Evolutionary conservation across 2,329 filamentous ascomycete genomes (phyloP).

Genomic region (Harringtonia aguacate): DNA sequence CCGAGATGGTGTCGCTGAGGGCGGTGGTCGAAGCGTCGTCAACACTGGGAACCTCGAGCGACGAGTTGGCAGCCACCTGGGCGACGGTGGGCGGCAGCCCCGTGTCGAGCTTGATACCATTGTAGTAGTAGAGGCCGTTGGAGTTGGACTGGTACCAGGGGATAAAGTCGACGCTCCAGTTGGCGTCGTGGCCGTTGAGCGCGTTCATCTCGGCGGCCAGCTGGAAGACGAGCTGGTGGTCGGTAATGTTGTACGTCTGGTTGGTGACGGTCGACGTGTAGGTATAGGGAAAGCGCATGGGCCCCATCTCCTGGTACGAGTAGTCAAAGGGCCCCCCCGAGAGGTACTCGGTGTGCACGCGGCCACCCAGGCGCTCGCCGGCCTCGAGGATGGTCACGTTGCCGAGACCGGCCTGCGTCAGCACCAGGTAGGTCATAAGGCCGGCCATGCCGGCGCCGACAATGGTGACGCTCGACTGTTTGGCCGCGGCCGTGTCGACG

Average conservation of each 20-base stretch:
- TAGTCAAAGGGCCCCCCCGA: conserved; percentile 48
- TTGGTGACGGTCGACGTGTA: conserved; percentile 31
- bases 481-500: conserved; percentile 41
- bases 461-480: conserved; percentile 50
- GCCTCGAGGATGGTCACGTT: conserved; percentile 55
- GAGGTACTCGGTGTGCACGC: conserved; percentile 54
- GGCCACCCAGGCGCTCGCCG: conserved; percentile 48
- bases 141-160: conserved; percentile 46
- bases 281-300: conserved; percentile 48
- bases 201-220: conserved; percentile 48
- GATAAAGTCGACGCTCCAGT: conserved; percentile 48
- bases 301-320: conserved; percentile 56
- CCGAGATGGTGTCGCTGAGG: conserved; percentile 25
- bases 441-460: conserved; percentile 57
- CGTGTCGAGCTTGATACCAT: conserved; percentile 34
- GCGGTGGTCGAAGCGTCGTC: conserved; percentile 22
- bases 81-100: conserved; percentile 41
- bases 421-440: conserved; percentile 45
- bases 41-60: conserved; percentile 22
- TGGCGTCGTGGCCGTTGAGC: conserved; percentile 40
- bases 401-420: conserved; percentile 40
- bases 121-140: conserved; percentile 42
- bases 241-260: conserved; percentile 46
- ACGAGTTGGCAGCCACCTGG: conserved; percentile 34
- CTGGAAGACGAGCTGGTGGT: conserved; percentile 56